phyloP scores from a whole-genome alignment of 1,284 basidiomycete genomes.

The Schizophyllum commune region DNA sequence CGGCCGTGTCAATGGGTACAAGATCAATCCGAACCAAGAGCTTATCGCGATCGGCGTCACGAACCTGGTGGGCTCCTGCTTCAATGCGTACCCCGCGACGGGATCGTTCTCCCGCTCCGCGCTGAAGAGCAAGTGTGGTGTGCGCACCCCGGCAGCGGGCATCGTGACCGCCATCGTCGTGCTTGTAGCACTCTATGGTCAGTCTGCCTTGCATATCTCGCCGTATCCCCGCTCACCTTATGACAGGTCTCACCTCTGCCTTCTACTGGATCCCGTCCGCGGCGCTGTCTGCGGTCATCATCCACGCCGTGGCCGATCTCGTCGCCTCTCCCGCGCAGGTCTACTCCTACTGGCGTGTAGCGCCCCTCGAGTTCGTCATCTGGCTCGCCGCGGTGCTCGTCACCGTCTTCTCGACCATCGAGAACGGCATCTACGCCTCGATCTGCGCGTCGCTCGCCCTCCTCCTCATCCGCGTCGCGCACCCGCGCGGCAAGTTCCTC shows the following conservation, averaged over 20 bases:
- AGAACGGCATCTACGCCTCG: slow-evolving; percentile 93
- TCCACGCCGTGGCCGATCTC: slow-evolving; percentile 91
- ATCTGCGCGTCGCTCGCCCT: slow-evolving; percentile 76
- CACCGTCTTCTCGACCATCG: slow-evolving; percentile 84
- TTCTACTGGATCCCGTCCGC: slow-evolving; percentile 86
- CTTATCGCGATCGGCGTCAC: slow-evolving; percentile 97
- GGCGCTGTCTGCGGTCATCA: slow-evolving; percentile 86
- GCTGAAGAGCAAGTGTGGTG: slow-evolving; percentile 93
- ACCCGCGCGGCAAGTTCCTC: slow-evolving; percentile 87
- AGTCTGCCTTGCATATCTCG: too few species aligned
- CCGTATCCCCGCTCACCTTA: too few species aligned
- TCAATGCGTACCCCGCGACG: slow-evolving; percentile 92
- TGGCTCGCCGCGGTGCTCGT: slow-evolving; percentile 85
- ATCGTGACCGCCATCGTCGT: slow-evolving; percentile 85
- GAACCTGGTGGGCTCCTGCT: slow-evolving; percentile 76
- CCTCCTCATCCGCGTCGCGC: slow-evolving; percentile 85
- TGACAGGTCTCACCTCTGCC: slow-evolving; percentile 54
- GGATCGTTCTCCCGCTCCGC: slow-evolving; percentile 98
- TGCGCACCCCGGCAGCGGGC: slow-evolving; percentile 90
- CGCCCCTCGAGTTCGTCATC: slow-evolving; percentile 90
- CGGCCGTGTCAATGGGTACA: slow-evolving; percentile 94
- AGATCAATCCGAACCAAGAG: slow-evolving; percentile 97
- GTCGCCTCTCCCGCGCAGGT: slow-evolving; percentile 80
- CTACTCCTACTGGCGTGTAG: slow-evolving; percentile 87
- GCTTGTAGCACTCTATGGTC: slow-evolving; percentile 89